Conservation (phyloP, 2,329 filamentous ascomycete species). For the Chaetothyriales sp. region DNA sequence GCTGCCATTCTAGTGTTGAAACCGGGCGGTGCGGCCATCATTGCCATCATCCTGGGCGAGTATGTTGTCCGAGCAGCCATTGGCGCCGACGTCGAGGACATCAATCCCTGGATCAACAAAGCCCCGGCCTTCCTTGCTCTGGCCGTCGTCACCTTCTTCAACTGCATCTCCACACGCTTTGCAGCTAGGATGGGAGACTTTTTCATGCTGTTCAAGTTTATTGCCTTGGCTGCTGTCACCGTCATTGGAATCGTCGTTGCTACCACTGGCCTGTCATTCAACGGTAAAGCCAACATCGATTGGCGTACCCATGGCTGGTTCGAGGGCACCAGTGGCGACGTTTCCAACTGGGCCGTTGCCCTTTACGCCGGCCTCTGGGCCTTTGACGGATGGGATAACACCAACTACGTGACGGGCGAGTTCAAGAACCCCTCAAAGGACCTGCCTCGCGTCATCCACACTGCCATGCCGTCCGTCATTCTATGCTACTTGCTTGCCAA, state of each 20-base stretch:
- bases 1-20: constrained; percentile 87
- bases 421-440: constrained; percentile 85
- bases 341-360: constrained; percentile 82
- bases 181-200: constrained; percentile 78
- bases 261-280: constrained; percentile 64
- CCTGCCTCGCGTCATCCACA: constrained; percentile 88
- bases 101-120: constrained; percentile 84
- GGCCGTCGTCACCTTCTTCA: constrained; percentile 64
- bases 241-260: constrained; percentile 83
- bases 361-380: constrained; percentile 95
- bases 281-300: constrained; percentile 60
- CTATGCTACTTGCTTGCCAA: constrained; percentile 82
- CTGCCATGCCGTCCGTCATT: constrained; percentile 89
- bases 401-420: constrained; percentile 94
- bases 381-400: constrained; percentile 98
- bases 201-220: constrained; percentile 95
- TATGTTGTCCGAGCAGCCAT: constrained; percentile 83
- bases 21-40: constrained; percentile 83
- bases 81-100: constrained; percentile 68
- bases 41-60: constrained; percentile 95
- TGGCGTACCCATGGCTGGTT: constrained; percentile 90
- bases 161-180: constrained; percentile 79
- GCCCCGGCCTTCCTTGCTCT: constrained; percentile 67
- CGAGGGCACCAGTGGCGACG: constrained; percentile 63
- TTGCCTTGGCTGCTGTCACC: constrained; percentile 75